A percentile compares a stretch with the other conserved stretches of the same genome.
These are phyloP conservation scores for Spergularia azorica DNA, from an alignment of 179 eudicot species.

Conservation along the genomic window DNA sequence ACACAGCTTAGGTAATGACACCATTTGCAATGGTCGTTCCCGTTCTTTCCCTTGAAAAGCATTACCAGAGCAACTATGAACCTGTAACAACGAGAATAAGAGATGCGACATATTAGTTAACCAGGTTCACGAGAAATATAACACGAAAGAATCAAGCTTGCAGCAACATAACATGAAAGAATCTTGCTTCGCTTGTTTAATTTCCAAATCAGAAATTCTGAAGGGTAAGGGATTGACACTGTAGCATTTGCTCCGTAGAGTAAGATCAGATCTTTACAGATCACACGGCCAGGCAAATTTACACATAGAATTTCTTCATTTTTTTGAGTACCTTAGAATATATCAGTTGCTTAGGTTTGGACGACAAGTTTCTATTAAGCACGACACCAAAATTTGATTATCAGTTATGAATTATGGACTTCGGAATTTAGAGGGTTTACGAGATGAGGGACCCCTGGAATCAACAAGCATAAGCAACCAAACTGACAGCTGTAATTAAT, in stretches of 20 bases:
- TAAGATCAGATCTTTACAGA: neutral
- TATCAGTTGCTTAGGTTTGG: neutral
- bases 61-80: conserved; percentile 49
- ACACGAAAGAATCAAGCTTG: neutral
- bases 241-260: no score
- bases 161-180: neutral
- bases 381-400: no score
- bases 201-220: neutral
- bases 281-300: no score
- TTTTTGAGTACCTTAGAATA: neutral
- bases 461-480: no score
- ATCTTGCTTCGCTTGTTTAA: neutral
- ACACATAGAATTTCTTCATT: neutral
- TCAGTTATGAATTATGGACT: no score
- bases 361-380: neutral
- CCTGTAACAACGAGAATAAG: conserved; percentile 36
- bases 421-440: no score
- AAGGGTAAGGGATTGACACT: no score
- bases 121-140: neutral
- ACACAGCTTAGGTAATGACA: conserved; percentile 77
- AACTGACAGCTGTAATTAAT: no score
- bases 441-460: no score
- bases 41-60: conserved; percentile 71
- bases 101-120: neutral
- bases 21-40: conserved; percentile 67